Conservation (phyloP, 495 filamentous ascomycete species). For the Friedmanniomyces endolithicus region DNA sequence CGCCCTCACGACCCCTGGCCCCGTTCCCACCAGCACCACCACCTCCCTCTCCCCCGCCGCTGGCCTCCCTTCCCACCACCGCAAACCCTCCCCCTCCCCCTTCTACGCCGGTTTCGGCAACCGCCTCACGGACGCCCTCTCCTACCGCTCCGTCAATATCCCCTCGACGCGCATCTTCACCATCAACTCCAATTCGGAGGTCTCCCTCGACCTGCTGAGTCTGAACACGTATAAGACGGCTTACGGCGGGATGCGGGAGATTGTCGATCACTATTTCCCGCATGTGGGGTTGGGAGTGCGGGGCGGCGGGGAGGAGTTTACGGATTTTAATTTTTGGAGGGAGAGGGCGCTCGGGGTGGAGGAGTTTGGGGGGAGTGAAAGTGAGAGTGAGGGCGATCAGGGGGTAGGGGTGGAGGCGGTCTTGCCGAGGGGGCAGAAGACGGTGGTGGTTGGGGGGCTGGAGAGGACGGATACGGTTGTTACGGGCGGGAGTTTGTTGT, state of each 20-base stretch:
- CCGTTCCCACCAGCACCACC: background rate
- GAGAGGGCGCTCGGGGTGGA: conserved; percentile 27
- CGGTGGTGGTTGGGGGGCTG: conserved; percentile 33
- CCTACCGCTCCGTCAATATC: conserved; percentile 91
- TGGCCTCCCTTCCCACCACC: too few species aligned
- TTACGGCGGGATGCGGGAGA: conserved; percentile 90
- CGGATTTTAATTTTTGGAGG: conserved; percentile 36
- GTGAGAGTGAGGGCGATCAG: conserved; percentile 24
- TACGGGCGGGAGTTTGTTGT: conserved; percentile 31
- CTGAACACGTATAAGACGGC: conserved; percentile 93
- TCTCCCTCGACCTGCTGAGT: conserved; percentile 79
- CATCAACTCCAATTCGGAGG: conserved; percentile 96
- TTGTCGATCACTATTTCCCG: conserved; percentile 96
- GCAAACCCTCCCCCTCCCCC: conserved; percentile 33
- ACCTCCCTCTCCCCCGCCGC: background rate
- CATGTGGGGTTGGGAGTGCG: conserved; percentile 29
- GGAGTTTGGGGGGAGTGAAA: conserved; percentile 31
- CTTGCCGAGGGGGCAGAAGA: too few species aligned
- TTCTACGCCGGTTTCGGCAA: conserved; percentile 99
- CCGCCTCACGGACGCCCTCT: conserved; percentile 87
- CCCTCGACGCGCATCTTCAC: conserved; percentile 91
- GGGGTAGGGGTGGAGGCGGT: too few species aligned
- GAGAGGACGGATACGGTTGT: conserved; percentile 31
- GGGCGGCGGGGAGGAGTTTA: conserved; percentile 31
- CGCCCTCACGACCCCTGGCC: background rate